These are phyloP conservation scores for Ceratocystis lukuohia DNA, from an alignment of 2,329 filamentous ascomycete species.

Conservation along the genomic window DNA sequence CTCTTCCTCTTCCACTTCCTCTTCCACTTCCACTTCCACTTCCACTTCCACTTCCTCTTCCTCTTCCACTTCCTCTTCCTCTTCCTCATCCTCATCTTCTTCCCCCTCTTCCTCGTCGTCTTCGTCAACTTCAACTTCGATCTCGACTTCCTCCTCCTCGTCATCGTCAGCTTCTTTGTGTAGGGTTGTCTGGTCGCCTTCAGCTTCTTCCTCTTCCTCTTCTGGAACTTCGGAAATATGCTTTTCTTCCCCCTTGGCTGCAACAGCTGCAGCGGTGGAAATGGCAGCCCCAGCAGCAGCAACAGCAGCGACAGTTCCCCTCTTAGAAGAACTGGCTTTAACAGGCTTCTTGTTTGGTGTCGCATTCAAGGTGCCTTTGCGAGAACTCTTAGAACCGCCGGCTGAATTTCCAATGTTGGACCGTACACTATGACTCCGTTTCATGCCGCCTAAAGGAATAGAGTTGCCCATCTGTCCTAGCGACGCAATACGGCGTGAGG, in stretches of 20 bases:
- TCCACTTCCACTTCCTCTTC: constrained; percentile 26
- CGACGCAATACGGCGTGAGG: constrained; percentile 63
- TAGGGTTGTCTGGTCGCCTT: constrained; percentile 39
- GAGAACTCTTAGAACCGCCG: constrained; percentile 30
- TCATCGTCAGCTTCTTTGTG: constrained; percentile 32
- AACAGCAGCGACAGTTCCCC: constrained; percentile 10
- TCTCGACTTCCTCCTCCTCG: constrained; percentile 7
- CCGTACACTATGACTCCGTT: constrained; percentile 66
- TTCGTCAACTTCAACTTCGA: constrained; percentile 9
- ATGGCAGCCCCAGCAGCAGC: constrained; percentile 1
- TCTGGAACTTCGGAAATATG: constrained; percentile 4
- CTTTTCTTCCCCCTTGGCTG: not conserved
- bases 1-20: constrained; percentile 29
- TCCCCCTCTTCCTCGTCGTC: constrained; percentile 6
- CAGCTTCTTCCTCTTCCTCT: constrained; percentile 13
- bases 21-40: constrained; percentile 34
- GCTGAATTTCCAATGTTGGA: constrained; percentile 24
- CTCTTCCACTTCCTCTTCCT: constrained; percentile 16
- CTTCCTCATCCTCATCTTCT: not conserved
- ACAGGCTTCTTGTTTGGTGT: constrained; percentile 29
- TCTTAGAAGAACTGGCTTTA: constrained; percentile 12
- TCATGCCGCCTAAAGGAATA: constrained; percentile 48
- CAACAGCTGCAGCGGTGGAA: not conserved
- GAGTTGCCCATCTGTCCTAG: constrained; percentile 82
- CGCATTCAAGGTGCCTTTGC: constrained; percentile 59